These are phyloP conservation scores for Sclerospora graminicola DNA, from an alignment of 352 stramenopile species.

Conservation along the genomic window DNA sequence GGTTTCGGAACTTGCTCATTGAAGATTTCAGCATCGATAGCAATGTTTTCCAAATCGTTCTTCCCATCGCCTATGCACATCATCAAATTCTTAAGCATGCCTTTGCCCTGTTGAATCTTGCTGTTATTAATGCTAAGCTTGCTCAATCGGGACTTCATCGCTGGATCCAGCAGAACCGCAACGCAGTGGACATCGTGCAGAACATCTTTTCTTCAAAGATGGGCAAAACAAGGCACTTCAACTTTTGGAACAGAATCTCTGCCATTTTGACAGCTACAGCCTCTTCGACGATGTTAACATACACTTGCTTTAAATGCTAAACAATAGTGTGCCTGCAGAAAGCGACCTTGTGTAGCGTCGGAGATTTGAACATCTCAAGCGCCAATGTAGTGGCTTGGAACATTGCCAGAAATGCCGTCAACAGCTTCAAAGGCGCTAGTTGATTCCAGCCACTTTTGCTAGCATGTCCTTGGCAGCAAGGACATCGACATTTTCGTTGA, in stretches of 20 bases:
- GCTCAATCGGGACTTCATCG: neutral
- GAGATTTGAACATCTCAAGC: neutral
- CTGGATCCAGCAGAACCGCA: neutral
- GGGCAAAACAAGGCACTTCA: neutral
- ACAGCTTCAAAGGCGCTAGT: neutral
- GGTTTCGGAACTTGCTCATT: neutral
- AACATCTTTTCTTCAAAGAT: neutral
- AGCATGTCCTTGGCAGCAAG: neutral
- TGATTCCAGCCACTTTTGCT: neutral
- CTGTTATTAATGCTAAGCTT: neutral
- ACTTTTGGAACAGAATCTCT: neutral
- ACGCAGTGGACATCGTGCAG: neutral
- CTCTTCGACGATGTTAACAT: neutral
- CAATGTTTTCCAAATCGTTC: neutral
- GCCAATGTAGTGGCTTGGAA: neutral
- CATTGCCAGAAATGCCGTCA: neutral
- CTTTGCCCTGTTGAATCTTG: neutral
- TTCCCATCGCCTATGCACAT: neutral
- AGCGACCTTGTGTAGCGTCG: neutral
- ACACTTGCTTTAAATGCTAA: neutral
- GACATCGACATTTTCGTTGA: neutral
- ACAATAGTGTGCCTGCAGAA: neutral
- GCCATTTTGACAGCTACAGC: neutral
- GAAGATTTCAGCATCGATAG: neutral
- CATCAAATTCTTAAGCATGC: neutral